A percentile compares a stretch with the other conserved stretches of the same genome.
These are phyloP conservation scores for Epichloe gansuensis DNA, from an alignment of 2,329 filamentous ascomycete genomes.

Conservation along the genomic window DNA sequence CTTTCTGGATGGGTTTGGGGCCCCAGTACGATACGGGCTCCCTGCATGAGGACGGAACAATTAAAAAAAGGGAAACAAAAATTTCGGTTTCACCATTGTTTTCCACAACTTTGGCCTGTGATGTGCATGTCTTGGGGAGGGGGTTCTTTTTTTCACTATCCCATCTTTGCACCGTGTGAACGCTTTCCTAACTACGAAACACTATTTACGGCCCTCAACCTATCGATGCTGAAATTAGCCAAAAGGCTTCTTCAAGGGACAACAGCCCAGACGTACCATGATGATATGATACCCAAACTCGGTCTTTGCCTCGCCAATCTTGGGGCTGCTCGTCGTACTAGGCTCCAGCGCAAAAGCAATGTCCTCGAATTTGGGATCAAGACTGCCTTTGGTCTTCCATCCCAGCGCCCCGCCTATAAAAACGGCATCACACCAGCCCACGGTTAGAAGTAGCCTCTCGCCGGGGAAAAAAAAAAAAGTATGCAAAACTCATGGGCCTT, in stretches of 20 bases:
- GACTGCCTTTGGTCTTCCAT: slow-evolving; percentile 57
- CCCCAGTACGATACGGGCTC: slow-evolving; percentile 21
- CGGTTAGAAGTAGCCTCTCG: background rate
- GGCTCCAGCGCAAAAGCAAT: slow-evolving; percentile 57
- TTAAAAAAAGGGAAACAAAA: slow-evolving; percentile 27
- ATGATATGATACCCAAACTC: slow-evolving; percentile 69
- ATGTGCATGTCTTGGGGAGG: background rate
- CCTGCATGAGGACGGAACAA: slow-evolving; percentile 24
- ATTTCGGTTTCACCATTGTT: slow-evolving; percentile 1
- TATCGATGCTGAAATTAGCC: slow-evolving; percentile 7
- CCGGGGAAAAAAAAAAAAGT: background rate
- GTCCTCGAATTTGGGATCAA: slow-evolving; percentile 59
- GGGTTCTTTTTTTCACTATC: too few species aligned
- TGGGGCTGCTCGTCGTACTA: slow-evolving; percentile 52
- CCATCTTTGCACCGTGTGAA: too few species aligned
- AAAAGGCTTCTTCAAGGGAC: background rate
- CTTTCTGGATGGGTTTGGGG: slow-evolving; percentile 29
- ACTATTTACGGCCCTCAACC: slow-evolving; percentile 31
- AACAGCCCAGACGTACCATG: slow-evolving; percentile 41
- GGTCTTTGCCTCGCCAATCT: slow-evolving; percentile 60
- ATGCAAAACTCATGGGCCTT: too few species aligned
- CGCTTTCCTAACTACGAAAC: background rate
- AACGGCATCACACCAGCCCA: background rate
- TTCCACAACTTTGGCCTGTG: background rate
- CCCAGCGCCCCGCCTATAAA: slow-evolving; percentile 53